Evolutionary conservation across 352 stramenopile genomes (phyloP).

Genomic region (Phytophthora parvispora): DNA sequence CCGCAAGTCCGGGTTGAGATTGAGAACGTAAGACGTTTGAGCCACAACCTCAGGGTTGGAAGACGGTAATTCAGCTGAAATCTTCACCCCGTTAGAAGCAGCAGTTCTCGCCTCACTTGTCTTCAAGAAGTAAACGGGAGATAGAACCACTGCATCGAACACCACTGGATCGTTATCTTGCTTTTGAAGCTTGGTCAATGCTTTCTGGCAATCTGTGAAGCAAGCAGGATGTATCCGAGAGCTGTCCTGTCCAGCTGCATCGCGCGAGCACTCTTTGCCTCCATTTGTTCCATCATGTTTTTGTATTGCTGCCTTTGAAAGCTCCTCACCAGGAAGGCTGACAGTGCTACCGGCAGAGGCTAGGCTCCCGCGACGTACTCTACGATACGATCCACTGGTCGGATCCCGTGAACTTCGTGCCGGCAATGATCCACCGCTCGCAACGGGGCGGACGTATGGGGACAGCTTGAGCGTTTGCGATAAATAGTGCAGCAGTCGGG

Average conservation of each 20-base stretch:
- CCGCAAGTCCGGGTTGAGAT: conserved; percentile 86
- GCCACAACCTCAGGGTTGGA: conserved; percentile 39
- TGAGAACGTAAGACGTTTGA: conserved; percentile 78
- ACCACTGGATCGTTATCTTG: background rate
- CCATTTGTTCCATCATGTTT: conserved; percentile 1
- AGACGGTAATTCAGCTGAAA: background rate
- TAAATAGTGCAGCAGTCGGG: conserved; percentile 62
- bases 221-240: conserved; percentile 41
- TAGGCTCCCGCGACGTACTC: conserved; percentile 29
- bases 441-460: conserved; percentile 68
- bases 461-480: conserved; percentile 67
- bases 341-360: conserved; percentile 29
- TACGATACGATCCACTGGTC: conserved; percentile 18
- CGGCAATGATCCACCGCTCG: conserved; percentile 25
- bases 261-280: background rate
- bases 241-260: conserved; percentile 11
- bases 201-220: conserved; percentile 36
- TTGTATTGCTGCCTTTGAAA: conserved; percentile 11
- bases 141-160: conserved; percentile 36
- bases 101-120: background rate
- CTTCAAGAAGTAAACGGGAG: conserved; percentile 38
- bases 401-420: conserved; percentile 25
- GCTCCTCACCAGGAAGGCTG: conserved; percentile 32
- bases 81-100: conserved; percentile 1
- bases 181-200: conserved; percentile 10